Evolutionary conservation across 176 grass and related monocot genomes (phyloP), one percentile per base, ranked within the genome.

Genomic region (Aegilops longissima): DNA sequence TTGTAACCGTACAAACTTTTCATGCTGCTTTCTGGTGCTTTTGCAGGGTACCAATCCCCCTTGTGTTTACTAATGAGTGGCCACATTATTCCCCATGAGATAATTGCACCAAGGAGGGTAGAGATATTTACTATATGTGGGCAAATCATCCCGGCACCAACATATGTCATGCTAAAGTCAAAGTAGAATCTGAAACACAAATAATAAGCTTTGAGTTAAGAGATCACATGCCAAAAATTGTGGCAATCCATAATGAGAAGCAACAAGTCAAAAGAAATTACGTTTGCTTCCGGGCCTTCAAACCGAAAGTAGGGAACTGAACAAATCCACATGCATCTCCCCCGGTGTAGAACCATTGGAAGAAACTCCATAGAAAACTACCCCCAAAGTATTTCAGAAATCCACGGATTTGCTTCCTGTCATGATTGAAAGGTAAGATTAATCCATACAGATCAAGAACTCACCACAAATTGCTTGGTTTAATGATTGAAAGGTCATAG

Each of bases 11-110:
- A 92, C 79, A 98, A 74, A 63, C 95, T 95, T 82, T 72, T 95
- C 95, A 98, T 98, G 40, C 93, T 98, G 39, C 91, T 87, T 64
- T 89, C 87, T 49, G 91, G 84, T 87, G 90, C 45, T 34, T 83
- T 95, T 61, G 83, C 88, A 79, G 95, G 84, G 81, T 92, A 95
- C 95, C 95, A 98, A 5, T 93, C 74, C 7, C 93, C 95, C 80
- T 93, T 95, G 17, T 84, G 52, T 31, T 92, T 91, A 51, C 76
- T 83, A 36, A 98, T 93, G 33, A 98, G 91, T 86, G 93, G 95
- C 95, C 95, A 98, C 86, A 98, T 74, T 67, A 98, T 76, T 20
- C 95, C 95, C 93, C 93, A 98, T 16, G 95, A 98, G 76, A 95
- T 40, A 30, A 98, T 86, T 23, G 95, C 95, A 5, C 93, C 95